These are phyloP conservation scores for Hemileccinum impolitum DNA, from an alignment of 768 basidiomycete species.

Conservation along the genomic window DNA sequence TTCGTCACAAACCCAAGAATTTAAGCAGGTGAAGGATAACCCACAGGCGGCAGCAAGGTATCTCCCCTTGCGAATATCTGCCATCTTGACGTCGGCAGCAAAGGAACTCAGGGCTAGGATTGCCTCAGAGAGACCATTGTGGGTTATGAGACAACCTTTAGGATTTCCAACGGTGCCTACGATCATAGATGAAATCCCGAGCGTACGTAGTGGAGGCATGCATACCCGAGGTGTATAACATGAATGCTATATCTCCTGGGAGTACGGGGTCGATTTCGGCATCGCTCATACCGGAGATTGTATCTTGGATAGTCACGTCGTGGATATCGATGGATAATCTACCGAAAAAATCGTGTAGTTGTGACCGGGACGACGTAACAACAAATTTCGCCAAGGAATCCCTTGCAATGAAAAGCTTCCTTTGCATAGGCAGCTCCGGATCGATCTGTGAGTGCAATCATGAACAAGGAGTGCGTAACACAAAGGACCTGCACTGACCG, in stretches of 20 bases:
- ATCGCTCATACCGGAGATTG: constrained; percentile 27
- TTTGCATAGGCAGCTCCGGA: constrained; percentile 45
- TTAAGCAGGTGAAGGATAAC: constrained; percentile 7
- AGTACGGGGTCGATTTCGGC: constrained; percentile 29
- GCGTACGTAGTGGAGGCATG: neutral
- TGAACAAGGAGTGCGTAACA: neutral
- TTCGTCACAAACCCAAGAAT: neutral
- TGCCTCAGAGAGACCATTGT: constrained; percentile 33
- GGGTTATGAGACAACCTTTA: constrained; percentile 46
- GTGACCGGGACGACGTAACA: constrained; percentile 29
- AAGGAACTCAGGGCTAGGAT: constrained; percentile 28
- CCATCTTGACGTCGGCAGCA: constrained; percentile 19
- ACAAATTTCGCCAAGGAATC: constrained; percentile 43
- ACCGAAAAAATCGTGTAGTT: constrained; percentile 13
- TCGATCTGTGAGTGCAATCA: constrained; percentile 39
- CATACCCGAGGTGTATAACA: constrained; percentile 50
- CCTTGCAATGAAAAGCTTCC: constrained; percentile 42
- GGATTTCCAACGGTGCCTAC: constrained; percentile 49
- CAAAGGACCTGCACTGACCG: constrained; percentile 30
- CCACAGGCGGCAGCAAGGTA: constrained; percentile 45
- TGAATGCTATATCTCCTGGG: constrained; percentile 35
- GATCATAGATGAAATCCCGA: constrained; percentile 10
- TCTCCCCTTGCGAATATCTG: constrained; percentile 25
- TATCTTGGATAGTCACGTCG: constrained; percentile 19
- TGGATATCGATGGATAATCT: constrained; percentile 20